Base-by-base conservation (phyloP, 768 basidiomycete genomes). In the Tubosaeta sp. region DNA sequence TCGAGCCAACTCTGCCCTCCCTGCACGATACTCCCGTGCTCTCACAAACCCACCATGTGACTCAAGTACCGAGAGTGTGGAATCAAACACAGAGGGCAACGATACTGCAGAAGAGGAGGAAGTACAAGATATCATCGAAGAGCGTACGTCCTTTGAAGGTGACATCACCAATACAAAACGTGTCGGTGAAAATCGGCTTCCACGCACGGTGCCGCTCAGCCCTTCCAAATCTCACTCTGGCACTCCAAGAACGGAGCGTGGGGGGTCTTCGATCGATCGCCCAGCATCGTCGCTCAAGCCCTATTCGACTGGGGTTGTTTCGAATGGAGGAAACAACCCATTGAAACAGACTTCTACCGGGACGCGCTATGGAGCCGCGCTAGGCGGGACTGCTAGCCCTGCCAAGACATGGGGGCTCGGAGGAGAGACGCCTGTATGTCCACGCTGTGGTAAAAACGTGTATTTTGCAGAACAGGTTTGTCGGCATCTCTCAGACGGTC, bases 401-500 rank as follows among this genome's bases (percentile, higher is more conserved):
- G 72, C 73, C 10, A 75, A 68, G 51, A 73, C 75, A 53, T 85
- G 82, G 76, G 82, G 79, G 2, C 50, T 61, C 1, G 69, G 65
- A 21, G 76, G 78, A 19, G 79, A 52, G n/a, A 68, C 81, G 8
- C 86, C 88, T 18, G 62, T 62, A 18, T 93, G 90, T 58, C 81
- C 84, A 9, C 75, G 76, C 49, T 93, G 90, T 56, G 73, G 72
- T 32, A 82, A 86, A 75, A 84, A 77, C 46, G 90, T 93, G 10
- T 93, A 87, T 70, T 91, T 92, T 61, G 89, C 90, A 13, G 89
- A 92, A 65, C 87, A 89, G 78, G 87, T 83, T 41, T 18, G 60
- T 54, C 18, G 21, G 43, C 11, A 3, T 48, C 30, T 39, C 14
- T n/a, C 21, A 22, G 18, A 12, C 46, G 3, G 38, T 24, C 35